Conservation (phyloP, 2,329 filamentous ascomycete species). For the Paecilomyces niveus region DNA sequence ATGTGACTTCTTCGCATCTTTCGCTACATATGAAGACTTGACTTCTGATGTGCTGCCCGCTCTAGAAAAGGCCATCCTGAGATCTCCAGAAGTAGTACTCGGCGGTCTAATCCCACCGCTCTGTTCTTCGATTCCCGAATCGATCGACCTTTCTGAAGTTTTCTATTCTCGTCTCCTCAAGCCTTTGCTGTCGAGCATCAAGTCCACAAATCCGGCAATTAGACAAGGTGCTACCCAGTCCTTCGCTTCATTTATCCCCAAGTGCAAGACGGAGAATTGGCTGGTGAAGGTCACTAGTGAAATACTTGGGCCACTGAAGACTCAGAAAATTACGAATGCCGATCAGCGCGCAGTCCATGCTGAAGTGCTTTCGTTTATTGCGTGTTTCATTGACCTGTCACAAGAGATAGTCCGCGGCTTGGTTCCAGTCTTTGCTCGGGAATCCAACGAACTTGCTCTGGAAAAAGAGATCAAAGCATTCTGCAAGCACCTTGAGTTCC, state of each 20-base stretch:
- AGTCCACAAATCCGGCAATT: constrained; percentile 76
- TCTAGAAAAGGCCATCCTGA: constrained; percentile 79
- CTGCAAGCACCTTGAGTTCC: constrained; percentile 55
- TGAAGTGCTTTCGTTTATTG: constrained; percentile 65
- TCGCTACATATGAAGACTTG: constrained; percentile 66
- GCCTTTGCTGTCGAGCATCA: constrained; percentile 80
- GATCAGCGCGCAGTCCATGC: constrained; percentile 81
- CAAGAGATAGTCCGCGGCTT: constrained; percentile 61
- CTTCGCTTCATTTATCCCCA: constrained; percentile 62
- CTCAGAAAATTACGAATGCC: constrained; percentile 72
- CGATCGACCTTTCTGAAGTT: constrained; percentile 69
- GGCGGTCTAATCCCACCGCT: constrained; percentile 70
- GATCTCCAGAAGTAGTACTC: constrained; percentile 84
- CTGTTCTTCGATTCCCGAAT: constrained; percentile 59
- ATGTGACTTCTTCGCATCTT: constrained; percentile 73
- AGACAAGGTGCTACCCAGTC: constrained; percentile 67
- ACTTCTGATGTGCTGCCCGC: constrained; percentile 68
- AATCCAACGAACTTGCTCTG: constrained; percentile 80
- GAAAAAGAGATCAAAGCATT: constrained; percentile 68
- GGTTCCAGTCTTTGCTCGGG: constrained; percentile 65
- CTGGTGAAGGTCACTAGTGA: constrained; percentile 69
- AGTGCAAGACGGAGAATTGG: constrained; percentile 51
- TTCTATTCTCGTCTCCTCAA: constrained; percentile 70
- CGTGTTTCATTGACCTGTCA: constrained; percentile 55
- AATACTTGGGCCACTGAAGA: constrained; percentile 69